A percentile compares a stretch with the other conserved stretches of the same genome.
Evolutionary conservation across 768 basidiomycete species (phyloP).

Genomic region (Termitomyces sp.): DNA sequence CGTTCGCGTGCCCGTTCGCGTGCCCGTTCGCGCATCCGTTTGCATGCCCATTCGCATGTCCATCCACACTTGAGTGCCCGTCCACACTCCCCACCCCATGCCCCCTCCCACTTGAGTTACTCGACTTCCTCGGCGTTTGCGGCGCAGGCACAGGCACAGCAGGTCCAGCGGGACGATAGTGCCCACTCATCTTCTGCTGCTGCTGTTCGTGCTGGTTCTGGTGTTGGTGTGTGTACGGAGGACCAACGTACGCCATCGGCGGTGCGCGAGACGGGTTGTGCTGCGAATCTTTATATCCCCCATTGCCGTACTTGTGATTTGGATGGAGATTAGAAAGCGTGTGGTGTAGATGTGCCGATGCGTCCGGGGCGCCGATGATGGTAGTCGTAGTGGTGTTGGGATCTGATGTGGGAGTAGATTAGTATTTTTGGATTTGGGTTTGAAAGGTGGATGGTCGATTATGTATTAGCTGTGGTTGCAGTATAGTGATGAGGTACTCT

Average conservation of each 20-base stretch:
- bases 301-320: background rate
- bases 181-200: constrained; percentile 1
- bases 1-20: too few species aligned
- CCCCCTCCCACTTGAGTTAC: constrained; percentile 15
- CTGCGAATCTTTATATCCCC: background rate
- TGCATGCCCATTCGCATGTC: too few species aligned
- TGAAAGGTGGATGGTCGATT: too few species aligned
- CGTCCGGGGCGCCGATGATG: constrained; percentile 9
- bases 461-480: too few species aligned
- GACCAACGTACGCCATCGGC: background rate
- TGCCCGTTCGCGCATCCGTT: too few species aligned
- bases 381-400: background rate
- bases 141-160: constrained; percentile 6
- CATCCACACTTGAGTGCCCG: too few species aligned
- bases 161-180: constrained; percentile 3
- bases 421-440: too few species aligned
- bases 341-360: background rate
- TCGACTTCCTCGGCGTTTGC: constrained; percentile 20
- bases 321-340: background rate
- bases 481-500: background rate
- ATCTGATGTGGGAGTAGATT: background rate
- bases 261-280: background rate
- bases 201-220: background rate
- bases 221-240: too few species aligned
- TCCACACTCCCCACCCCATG: too few species aligned